Base-by-base conservation (phyloP, 2,329 filamentous ascomycete genomes). In the Achaetomium macrosporum region DNA sequence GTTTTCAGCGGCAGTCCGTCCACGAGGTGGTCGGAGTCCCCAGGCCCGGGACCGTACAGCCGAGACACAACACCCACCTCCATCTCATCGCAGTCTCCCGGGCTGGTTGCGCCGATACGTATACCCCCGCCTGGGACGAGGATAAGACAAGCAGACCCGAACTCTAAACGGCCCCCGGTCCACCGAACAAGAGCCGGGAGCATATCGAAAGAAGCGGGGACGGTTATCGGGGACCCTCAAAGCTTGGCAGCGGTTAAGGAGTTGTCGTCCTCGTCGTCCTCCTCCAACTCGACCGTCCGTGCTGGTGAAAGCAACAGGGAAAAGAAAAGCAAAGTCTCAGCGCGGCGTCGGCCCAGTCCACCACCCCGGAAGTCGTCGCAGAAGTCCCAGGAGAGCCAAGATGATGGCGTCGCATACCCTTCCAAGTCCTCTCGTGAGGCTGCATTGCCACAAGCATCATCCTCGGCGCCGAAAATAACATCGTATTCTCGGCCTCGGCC, bases 11-110 rank as follows among this genome's bases (percentile, higher is more conserved):
- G 76, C 20, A 90, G 85, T 54, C 85, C 87, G 36, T 90, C 87
- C 4, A 90, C 87, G 1, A 76, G 84, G 56, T 90, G 87, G 62
- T 88, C 85, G 1, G 87, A 83, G 51, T 90, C 87, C 0, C 82
- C 82, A 1, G 79, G 81, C 1, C 82, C 85, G 11, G 81, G 84
- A 2, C 72, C 82, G 5, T 90, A 89, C 68, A 90, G 87, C 64
- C 78, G 87, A 57, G 85, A 87, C 54, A 90, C 87, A 1, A 90
- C 87, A 3, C 87, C 87, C 7, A 90, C 86, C 5, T 90, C 87
- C 10, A 83, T 87, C 57, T 86, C 84, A 8, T 90, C 87, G 1
- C 84, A 86, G 61, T 90, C 86, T 15, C 85, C 87, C 3, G 78
- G 81, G 3, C 67, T 85, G 5, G 69, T 81, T 65, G 76, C 63